A percentile compares a stretch with the other conserved stretches of the same genome.
Evolutionary conservation across 768 basidiomycete genomes (phyloP).

Genomic region (Daedaleopsis nitida): DNA sequence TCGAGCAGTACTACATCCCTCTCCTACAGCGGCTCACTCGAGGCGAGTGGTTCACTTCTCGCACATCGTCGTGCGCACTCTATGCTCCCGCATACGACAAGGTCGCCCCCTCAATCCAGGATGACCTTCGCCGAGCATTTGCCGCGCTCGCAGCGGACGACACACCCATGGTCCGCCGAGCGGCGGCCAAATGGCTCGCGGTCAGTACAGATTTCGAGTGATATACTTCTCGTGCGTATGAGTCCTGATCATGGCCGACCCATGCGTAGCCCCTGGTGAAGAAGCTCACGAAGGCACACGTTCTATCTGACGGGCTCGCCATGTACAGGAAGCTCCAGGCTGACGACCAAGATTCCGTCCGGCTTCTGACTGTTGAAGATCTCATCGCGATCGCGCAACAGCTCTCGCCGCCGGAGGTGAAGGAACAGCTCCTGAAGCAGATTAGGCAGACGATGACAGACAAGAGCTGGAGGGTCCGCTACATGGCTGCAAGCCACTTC

Average conservation of each 20-base stretch:
- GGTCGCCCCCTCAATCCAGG: constrained; percentile 71
- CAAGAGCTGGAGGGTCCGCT: constrained; percentile 98
- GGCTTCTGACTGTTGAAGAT: constrained; percentile 92
- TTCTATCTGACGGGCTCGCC: constrained; percentile 85
- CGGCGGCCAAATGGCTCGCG: constrained; percentile 94
- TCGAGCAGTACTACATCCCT: constrained; percentile 91
- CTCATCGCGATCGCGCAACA: constrained; percentile 90
- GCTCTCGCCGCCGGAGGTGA: constrained; percentile 85
- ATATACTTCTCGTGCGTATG: constrained; percentile 20
- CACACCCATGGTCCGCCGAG: constrained; percentile 97
- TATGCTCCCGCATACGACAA: constrained; percentile 89
- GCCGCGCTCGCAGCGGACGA: constrained; percentile 85
- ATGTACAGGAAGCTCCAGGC: constrained; percentile 92
- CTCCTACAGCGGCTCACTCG: constrained; percentile 84
- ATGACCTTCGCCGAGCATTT: constrained; percentile 87
- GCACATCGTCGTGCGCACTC: constrained; percentile 93
- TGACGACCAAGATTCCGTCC: constrained; percentile 98
- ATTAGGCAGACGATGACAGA: constrained; percentile 88
- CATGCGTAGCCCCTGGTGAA: constrained; percentile 71
- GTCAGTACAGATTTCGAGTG: constrained; percentile 54
- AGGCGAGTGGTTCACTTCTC: constrained; percentile 99
- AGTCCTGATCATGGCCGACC: constrained; percentile 13
- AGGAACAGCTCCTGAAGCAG: constrained; percentile 85
- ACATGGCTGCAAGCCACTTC: constrained; percentile 98
- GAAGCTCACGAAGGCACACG: constrained; percentile 76